phyloP scores from a whole-genome alignment of 2,329 filamentous ascomycete species.

The Fusarium burgessii region DNA sequence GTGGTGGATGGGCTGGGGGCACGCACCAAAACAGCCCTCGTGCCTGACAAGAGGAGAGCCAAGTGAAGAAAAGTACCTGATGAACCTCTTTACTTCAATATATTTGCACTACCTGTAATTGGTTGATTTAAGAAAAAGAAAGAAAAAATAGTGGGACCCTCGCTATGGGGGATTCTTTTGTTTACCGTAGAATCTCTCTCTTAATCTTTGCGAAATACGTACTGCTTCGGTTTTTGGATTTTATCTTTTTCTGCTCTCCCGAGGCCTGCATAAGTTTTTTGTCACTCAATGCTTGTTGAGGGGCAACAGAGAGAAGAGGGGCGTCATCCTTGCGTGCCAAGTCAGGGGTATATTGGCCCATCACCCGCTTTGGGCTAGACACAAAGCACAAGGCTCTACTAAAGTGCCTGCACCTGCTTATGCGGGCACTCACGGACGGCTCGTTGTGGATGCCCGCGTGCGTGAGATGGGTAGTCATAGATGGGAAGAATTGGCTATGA shows the following conservation, averaged over 20 bases:
- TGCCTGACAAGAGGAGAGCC: slow-evolving; percentile 13
- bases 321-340: slow-evolving; percentile 28
- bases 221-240: neutral
- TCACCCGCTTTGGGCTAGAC: slow-evolving; percentile 31
- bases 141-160: too few relatives aligned
- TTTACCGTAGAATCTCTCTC: neutral
- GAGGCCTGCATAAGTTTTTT: slow-evolving; percentile 14
- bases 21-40: slow-evolving; percentile 29
- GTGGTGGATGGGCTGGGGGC: slow-evolving; percentile 16
- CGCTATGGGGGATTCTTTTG: neutral
- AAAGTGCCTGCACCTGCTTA: slow-evolving; percentile 45
- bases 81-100: neutral
- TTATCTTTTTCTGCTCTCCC: neutral
- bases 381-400: slow-evolving; percentile 34
- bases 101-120: neutral
- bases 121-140: too few relatives aligned
- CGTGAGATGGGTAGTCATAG: slow-evolving; percentile 19
- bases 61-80: neutral
- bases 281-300: slow-evolving; percentile 21
- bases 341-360: slow-evolving; percentile 42
- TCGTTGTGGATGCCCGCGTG: slow-evolving; percentile 32
- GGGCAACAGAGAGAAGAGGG: slow-evolving; percentile 18
- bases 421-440: slow-evolving; percentile 38
- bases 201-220: neutral
- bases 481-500: slow-evolving; percentile 14